Conservation (phyloP, 2,329 filamentous ascomycete species). For the Chaetomiaceae sp. region DNA sequence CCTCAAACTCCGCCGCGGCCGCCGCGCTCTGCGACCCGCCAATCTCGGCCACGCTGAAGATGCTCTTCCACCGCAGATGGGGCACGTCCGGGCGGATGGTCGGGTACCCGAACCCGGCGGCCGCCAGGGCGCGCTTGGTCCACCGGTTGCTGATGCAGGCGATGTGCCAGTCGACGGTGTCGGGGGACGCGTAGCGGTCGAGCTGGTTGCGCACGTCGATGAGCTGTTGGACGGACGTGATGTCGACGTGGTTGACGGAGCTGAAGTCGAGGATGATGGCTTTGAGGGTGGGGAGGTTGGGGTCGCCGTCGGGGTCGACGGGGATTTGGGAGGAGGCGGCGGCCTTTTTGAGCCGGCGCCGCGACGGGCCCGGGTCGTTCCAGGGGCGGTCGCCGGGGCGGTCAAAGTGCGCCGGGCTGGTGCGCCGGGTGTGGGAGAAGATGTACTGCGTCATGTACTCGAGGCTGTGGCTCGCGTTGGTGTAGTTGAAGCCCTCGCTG, state of each 20-base stretch:
- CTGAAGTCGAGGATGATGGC: conserved; percentile 94
- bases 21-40: conserved; percentile 66
- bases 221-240: conserved; percentile 85
- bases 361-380: conserved; percentile 83
- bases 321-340: conserved; percentile 16
- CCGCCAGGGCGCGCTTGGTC: conserved; percentile 85
- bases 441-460: conserved; percentile 70
- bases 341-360: conserved; percentile 32
- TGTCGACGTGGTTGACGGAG: conserved; percentile 88
- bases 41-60: conserved; percentile 88
- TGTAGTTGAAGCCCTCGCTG: conserved; percentile 92
- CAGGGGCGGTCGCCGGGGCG: conserved; percentile 77
- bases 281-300: conserved; percentile 33
- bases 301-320: conserved; percentile 21
- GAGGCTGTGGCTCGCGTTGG: conserved; percentile 84
- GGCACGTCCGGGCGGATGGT: conserved; percentile 48
- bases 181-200: conserved; percentile 75
- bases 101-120: conserved; percentile 85
- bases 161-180: conserved; percentile 90
- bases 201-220: conserved; percentile 95
- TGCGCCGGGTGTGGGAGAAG: conserved; percentile 68
- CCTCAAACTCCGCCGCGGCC: conserved; percentile 59
- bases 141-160: conserved; percentile 91
- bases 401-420: conserved; percentile 62
- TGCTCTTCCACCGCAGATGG: conserved; percentile 79